Evolutionary conservation across 306 rosid species (phyloP).

Genomic region (Dryas alaskensis): DNA sequence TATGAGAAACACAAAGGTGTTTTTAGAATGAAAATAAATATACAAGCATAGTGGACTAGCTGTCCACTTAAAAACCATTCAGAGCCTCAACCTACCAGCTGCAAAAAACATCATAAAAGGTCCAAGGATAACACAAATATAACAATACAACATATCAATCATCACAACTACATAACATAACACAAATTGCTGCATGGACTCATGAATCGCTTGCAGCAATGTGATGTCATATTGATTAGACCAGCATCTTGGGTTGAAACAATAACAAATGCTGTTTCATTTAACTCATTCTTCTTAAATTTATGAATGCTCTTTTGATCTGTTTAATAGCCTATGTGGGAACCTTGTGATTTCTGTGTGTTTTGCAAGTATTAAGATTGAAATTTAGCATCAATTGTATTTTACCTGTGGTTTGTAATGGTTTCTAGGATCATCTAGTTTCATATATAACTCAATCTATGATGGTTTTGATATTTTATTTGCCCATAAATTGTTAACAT

Average conservation of each 20-base stretch:
- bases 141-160: too few species aligned
- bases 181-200: not conserved
- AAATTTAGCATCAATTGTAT: not conserved
- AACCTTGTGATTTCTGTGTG: not conserved
- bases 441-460: not conserved
- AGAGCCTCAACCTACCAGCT: not conserved
- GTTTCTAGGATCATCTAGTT: not conserved
- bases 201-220: not conserved
- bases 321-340: not conserved
- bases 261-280: not conserved
- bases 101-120: too few species aligned
- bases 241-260: slow-evolving; percentile 2
- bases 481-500: not conserved
- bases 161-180: too few species aligned
- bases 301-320: not conserved
- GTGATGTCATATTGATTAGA: not conserved
- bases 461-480: not conserved
- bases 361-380: not conserved
- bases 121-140: too few species aligned
- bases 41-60: not conserved
- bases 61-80: not conserved
- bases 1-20: not conserved
- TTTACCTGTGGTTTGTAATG: not conserved
- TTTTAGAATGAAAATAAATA: not conserved
- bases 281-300: not conserved